Evolutionary conservation across 352 stramenopile genomes (phyloP).

Genomic region (Globisporangium iwayamae): DNA sequence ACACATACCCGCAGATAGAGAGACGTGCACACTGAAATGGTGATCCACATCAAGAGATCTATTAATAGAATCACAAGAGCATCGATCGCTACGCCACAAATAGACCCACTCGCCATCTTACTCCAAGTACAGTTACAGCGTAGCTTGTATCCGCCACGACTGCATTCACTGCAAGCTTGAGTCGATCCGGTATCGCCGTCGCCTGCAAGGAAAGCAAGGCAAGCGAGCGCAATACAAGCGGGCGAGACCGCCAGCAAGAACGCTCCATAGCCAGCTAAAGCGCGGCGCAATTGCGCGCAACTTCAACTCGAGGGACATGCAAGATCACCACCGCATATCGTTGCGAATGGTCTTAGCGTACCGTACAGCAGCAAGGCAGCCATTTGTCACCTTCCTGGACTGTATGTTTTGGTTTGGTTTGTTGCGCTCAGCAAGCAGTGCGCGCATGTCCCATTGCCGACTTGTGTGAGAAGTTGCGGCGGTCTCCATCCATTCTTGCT

Average conservation of each 20-base stretch:
- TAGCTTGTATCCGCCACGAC: too few species aligned
- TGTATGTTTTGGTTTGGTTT: too few species aligned
- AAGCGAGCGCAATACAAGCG: background rate
- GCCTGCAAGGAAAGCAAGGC: background rate
- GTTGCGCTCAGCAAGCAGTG: slow-evolving; percentile 3
- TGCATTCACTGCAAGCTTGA: too few species aligned
- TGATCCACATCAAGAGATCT: background rate
- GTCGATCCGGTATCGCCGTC: background rate
- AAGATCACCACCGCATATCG: slow-evolving; percentile 1
- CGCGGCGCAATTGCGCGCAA: slow-evolving; percentile 1
- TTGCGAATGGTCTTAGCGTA: background rate
- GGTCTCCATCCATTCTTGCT: too few species aligned
- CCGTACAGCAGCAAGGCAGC: slow-evolving; percentile 3
- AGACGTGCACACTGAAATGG: background rate
- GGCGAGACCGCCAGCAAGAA: too few species aligned
- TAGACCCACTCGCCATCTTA: slow-evolving; percentile 2
- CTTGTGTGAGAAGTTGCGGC: background rate
- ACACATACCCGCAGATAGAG: background rate
- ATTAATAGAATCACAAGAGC: background rate
- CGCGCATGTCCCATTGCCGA: slow-evolving; percentile 2
- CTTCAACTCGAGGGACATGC: slow-evolving; percentile 4
- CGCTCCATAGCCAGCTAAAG: background rate
- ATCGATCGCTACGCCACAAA: background rate
- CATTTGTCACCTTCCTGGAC: slow-evolving; percentile 3
- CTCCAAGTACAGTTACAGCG: background rate